Evolutionary conservation across 352 stramenopile species (phyloP), one percentile per base, ranked within the genome.

Genomic region (Globisporangium spinosum): DNA sequence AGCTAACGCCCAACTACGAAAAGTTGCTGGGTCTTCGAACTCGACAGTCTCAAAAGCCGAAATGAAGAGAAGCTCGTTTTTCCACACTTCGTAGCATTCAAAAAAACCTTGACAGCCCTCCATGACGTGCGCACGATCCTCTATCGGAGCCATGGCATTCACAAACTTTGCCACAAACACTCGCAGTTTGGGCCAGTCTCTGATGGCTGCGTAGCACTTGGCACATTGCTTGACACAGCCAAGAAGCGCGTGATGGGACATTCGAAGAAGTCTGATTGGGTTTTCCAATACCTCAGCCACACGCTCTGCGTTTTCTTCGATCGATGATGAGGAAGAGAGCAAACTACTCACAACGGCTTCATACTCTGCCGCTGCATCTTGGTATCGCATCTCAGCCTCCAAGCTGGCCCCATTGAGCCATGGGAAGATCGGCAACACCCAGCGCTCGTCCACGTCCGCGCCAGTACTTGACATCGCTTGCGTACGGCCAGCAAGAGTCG

Each of bases 371-470:
- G 72, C 68, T 29, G 88, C 82, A 38, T 87, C 83, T 85, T 93
- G 85, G 53, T 90, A 91, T 60, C 74, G 69, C 75, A 89, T 81
- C 62, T 85, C 74, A 40, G 85, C 69, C 56, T 87, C 78, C 27
- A 80, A 72, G 25, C 74, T 73, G 38, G 85, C 27, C 13, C 75
- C 70, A 47, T 62, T 59, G 49, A 87, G 38, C 78, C 82, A 86
- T 20, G 65, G 70, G 25, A 89, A 85, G 25, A 77, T 51, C 43
- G 75, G 58, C 10, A 72, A 29, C n/a, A 70, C 63, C 51, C 67
- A 63, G 9, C 70, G 45, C 32, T 62, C 25, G 17, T 56, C 55
- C 27, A 72, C 59, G 15, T 71, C 58, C 38, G 43, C 65, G 3
- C 62, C 47, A 47, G 67, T 58, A 51, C 13, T 58, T 22, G 57